A percentile compares a stretch with the other conserved stretches of the same genome.
Evolutionary conservation across 306 rosid species (phyloP).

Genomic region (Cucumis hystrix): DNA sequence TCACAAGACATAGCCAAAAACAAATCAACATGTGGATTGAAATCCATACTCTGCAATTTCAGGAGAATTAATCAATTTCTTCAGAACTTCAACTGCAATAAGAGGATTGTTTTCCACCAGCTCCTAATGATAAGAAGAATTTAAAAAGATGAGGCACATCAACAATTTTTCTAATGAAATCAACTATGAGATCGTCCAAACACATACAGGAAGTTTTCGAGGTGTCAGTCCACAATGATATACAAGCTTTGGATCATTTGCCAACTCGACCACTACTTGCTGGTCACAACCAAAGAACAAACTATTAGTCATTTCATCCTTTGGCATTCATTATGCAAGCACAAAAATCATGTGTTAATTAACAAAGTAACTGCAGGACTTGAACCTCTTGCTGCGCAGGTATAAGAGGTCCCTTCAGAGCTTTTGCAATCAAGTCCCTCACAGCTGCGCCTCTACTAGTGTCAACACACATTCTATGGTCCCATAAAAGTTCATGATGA

Average conservation of each 20-base stretch:
- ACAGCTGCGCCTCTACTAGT: constrained; percentile 95
- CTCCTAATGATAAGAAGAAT: constrained; percentile 42
- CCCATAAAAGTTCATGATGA: constrained; percentile 87
- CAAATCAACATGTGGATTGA: background rate
- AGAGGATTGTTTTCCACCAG: constrained; percentile 93
- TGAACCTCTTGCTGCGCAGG: constrained; percentile 88
- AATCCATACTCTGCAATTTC: constrained; percentile 75
- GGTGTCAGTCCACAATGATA: constrained; percentile 96
- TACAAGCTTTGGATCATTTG: constrained; percentile 75
- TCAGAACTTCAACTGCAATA: constrained; percentile 89
- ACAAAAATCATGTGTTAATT: background rate
- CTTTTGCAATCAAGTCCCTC: constrained; percentile 77
- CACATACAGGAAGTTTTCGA: constrained; percentile 77
- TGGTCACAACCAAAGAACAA: constrained; percentile 28
- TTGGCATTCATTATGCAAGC: constrained; percentile 10
- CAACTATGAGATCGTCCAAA: constrained; percentile 9
- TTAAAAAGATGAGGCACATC: background rate
- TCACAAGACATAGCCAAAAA: background rate
- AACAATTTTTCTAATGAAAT: constrained; percentile 4
- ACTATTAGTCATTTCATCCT: constrained; percentile 16
- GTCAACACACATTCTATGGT: constrained; percentile 87
- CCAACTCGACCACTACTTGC: constrained; percentile 78
- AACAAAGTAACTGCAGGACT: background rate
- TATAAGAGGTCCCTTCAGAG: constrained; percentile 84
- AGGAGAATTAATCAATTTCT: constrained; percentile 78